Evolutionary conservation across 768 basidiomycete species (phyloP), one percentile per base, ranked within the genome.

Genomic region (Phylloporus sp.): DNA sequence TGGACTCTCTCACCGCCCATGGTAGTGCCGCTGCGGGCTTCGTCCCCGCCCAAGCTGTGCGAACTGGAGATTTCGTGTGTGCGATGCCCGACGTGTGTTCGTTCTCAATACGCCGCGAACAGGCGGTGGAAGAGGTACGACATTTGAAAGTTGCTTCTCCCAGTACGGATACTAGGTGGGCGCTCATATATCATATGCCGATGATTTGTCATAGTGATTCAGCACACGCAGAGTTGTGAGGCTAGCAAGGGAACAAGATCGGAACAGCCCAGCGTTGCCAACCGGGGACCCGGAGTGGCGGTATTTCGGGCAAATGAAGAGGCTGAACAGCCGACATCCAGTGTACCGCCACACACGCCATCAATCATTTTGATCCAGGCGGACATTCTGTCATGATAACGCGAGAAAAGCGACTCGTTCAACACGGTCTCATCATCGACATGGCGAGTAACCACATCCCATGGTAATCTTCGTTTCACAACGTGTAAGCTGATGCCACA

Each of bases 321-420:
- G 52, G 64, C 62, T 57, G 57, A 26, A 60, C 53, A 38, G 31
- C 29, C n/a, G 21, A 27, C 33, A 21, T 32, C 45, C 49, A 43
- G 49, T n/a, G n/a, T n/a, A n/a, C n/a, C 57, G 62, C 60, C 52
- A 60, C 60, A 33, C 18, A 38, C 39, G 29, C 51, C 59, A 63
- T 66, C 62, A 66, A 53, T 53, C 49, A 38, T 23, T 33, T 37
- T 9, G 4, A 47, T 39, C 26, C 24, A n/a, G n/a, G n/a, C n/a
- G n/a, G n/a, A n/a, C n/a, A n/a, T n/a, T n/a, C n/a, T n/a, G n/a
- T n/a, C n/a, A n/a, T n/a, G n/a, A n/a, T n/a, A n/a, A n/a, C n/a
- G n/a, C n/a, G n/a, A n/a, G n/a, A n/a, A n/a, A 21, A 20, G 8
- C 33, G 49, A 33, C 43, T 38, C 41, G 37, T 51, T 15, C 6